A percentile compares a stretch with the other conserved stretches of the same genome.
phyloP scores from a whole-genome alignment of 208 protist species.

The Naegleria lovaniensis region DNA sequence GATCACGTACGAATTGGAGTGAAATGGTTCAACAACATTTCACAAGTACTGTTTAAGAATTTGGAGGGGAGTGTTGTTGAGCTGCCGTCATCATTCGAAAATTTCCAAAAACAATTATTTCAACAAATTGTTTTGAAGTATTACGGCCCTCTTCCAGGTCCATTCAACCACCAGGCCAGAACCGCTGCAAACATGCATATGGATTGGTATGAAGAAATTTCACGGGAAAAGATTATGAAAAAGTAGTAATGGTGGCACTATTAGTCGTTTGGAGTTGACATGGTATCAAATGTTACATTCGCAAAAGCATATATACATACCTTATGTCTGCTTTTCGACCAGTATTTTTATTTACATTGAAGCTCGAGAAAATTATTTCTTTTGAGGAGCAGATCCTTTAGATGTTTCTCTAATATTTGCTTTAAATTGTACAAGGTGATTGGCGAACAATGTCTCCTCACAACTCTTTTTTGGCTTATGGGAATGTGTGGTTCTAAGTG shows the following conservation, averaged over 20 bases:
- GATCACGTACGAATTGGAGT: not conserved
- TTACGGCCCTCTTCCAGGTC: not conserved
- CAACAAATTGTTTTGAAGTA: not conserved
- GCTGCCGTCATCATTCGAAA: not conserved
- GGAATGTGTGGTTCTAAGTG: not conserved
- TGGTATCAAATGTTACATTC: too few species aligned
- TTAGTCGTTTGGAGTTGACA: too few species aligned
- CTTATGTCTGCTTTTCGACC: too few species aligned
- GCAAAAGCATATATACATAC: too few species aligned
- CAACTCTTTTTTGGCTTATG: not conserved
- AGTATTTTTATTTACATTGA: too few species aligned
- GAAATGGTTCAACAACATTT: not conserved
- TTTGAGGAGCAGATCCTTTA: not conserved
- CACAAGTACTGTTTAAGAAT: not conserved
- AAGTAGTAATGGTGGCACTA: too few species aligned
- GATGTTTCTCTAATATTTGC: not conserved
- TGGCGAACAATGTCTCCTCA: not conserved
- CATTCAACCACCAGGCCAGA: not conserved
- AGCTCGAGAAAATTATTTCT: not conserved
- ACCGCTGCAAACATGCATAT: not conserved
- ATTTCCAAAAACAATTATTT: not conserved
- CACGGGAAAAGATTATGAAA: not conserved
- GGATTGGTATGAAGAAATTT: not conserved
- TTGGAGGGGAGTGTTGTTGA: not conserved
- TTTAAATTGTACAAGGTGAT: not conserved